Base-by-base conservation (phyloP, 1,139 yeast genomes). In the Yamadazyma dendronema region DNA sequence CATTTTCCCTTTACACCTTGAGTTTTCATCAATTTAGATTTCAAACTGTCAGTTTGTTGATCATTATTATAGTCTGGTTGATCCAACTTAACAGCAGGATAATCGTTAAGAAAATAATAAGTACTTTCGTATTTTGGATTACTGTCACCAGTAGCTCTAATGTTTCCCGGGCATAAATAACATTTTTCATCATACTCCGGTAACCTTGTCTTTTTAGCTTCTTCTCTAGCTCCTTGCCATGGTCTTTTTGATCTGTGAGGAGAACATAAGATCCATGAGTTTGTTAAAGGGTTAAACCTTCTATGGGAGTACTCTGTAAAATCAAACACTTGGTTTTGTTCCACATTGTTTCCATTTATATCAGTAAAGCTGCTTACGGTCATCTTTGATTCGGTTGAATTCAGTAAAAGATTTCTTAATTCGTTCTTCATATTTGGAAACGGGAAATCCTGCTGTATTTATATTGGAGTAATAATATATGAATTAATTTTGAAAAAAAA, bases 191-290 rank as follows among this genome's bases (percentile, higher is more conserved):
- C 92, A 52, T 77, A 81, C 30, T 55, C 62, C 1, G 85, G 83
- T 43, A 74, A 63, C 28, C 58, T 51, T 15, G 64, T 67, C 37
- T 61, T 67, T 38, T 59, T 58, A 17, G 72, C 60, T 33, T 67
- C 70, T 54, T 84, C 90, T 46, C 79, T 71, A 46, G 82, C 86
- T 33, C 90, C 90, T 57, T 81, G 85, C 92, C 90, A 84, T 16
- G 89, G 90, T 48, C 92, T 72, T 56, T 82, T 81, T 25, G 89
- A 79, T 42, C 92, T 67, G 54, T 84, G 92, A 4, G 92, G 92
- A 7, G 89, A 82, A 39, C 85, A 84, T 37, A 84, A 65, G 22
- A 84, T 78, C 76, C 81, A 81, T 17, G 72, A 59, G 38, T 77
- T 74, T 17, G 82, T 72, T 44, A 83, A 68, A 5, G 87, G 88